Evolutionary conservation across 2,329 filamentous ascomycete genomes (phyloP).

Genomic region (Apiospora sp.): DNA sequence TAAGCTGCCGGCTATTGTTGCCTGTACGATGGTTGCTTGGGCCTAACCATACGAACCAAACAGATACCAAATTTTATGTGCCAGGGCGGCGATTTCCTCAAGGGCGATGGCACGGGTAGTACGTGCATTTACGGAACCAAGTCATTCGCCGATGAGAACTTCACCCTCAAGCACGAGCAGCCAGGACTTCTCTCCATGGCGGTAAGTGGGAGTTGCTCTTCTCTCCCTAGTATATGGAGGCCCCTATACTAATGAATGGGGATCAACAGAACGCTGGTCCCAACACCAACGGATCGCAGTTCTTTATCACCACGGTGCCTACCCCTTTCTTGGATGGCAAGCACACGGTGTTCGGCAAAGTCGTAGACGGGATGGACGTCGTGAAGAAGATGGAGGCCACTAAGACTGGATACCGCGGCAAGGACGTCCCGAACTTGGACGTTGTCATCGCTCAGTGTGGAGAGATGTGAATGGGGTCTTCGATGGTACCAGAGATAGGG

Average conservation of each 20-base stretch:
- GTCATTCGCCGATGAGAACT: slow-evolving; percentile 91
- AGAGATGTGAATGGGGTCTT: slow-evolving; percentile 74
- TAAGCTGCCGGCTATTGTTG: background rate
- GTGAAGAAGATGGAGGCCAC: slow-evolving; percentile 93
- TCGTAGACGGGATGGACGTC: slow-evolving; percentile 88
- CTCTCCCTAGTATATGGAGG: background rate
- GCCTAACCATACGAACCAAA: background rate
- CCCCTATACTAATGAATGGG: background rate
- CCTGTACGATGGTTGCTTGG: background rate
- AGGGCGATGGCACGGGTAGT: slow-evolving; percentile 90
- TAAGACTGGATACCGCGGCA: slow-evolving; percentile 75
- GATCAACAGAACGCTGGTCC: slow-evolving; percentile 79
- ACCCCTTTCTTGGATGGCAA: slow-evolving; percentile 91
- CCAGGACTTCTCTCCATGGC: slow-evolving; percentile 92
- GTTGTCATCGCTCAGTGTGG: slow-evolving; percentile 87
- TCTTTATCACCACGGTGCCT: slow-evolving; percentile 92
- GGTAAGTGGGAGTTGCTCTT: slow-evolving; percentile 58
- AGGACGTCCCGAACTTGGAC: slow-evolving; percentile 86
- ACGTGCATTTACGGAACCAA: slow-evolving; percentile 87
- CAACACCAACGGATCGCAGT: slow-evolving; percentile 93
- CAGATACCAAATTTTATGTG: slow-evolving; percentile 98
- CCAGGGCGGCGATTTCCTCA: slow-evolving; percentile 94
- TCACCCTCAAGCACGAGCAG: slow-evolving; percentile 77
- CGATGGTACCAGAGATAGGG: background rate
- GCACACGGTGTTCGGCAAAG: slow-evolving; percentile 94